These are phyloP conservation scores for Clarkia xantiana DNA, from an alignment of 345 rosid genomes.

Conservation along the genomic window DNA sequence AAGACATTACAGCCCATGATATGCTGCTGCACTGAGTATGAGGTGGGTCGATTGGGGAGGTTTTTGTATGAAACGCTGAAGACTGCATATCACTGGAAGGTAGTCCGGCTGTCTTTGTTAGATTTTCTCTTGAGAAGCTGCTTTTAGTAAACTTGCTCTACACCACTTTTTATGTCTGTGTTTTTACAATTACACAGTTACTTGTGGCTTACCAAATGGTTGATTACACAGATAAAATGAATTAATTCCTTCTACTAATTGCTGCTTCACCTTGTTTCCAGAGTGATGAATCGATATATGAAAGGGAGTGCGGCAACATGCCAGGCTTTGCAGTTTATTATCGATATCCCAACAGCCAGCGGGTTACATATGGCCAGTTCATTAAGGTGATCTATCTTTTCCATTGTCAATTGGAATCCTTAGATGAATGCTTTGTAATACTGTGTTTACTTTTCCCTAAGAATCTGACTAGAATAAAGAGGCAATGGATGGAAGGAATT, in stretches of 20 bases:
- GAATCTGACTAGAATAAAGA: no score
- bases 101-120: slow-evolving; percentile 11
- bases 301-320: slow-evolving; percentile 94
- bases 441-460: background rate
- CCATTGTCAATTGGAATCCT: background rate
- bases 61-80: slow-evolving; percentile 86
- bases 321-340: slow-evolving; percentile 99
- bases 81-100: slow-evolving; percentile 98
- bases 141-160: no score
- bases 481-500: no score
- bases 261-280: slow-evolving; percentile 22
- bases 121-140: background rate
- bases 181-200: background rate
- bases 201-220: background rate
- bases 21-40: slow-evolving; percentile 99
- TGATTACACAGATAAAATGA: no score
- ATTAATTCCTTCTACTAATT: background rate
- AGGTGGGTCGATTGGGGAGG: slow-evolving; percentile 92
- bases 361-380: slow-evolving; percentile 96
- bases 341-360: slow-evolving; percentile 90
- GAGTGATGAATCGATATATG: slow-evolving; percentile 94
- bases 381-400: slow-evolving; percentile 52
- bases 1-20: slow-evolving; percentile 99
- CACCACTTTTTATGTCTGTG: no score
- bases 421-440: background rate